Conservation (phyloP, 371 early-diverging fungal species). For the Blakeslea trispora region DNA sequence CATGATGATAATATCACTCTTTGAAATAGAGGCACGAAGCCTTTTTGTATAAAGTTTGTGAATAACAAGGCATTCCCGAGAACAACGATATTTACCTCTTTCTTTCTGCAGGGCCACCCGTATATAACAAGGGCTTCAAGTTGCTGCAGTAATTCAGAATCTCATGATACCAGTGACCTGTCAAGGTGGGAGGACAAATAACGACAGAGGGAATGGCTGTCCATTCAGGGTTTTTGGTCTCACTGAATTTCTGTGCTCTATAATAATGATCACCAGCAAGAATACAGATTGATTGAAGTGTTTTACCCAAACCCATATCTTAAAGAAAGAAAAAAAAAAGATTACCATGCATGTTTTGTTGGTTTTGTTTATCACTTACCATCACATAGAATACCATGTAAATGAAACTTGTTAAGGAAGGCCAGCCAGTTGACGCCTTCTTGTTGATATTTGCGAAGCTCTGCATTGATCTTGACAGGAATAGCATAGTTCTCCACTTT, state of each 20-base stretch:
- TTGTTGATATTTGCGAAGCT: slow-evolving; percentile 93
- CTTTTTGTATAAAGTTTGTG: too few relatives aligned
- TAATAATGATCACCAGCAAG: slow-evolving; percentile 86
- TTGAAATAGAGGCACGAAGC: slow-evolving; percentile 45
- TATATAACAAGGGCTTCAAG: slow-evolving; percentile 82
- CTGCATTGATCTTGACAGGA: slow-evolving; percentile 91
- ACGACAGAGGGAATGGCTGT: slow-evolving; percentile 85
- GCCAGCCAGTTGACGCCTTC: slow-evolving; percentile 98
- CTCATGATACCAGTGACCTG: slow-evolving; percentile 99
- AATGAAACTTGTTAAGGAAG: slow-evolving; percentile 93
- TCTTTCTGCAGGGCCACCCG: slow-evolving; percentile 82
- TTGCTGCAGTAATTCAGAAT: slow-evolving; percentile 80
- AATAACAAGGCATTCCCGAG: too few relatives aligned
- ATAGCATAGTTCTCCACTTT: slow-evolving; percentile 85
- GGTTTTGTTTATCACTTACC: too few relatives aligned
- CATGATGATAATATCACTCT: slow-evolving; percentile 86
- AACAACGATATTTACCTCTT: too few relatives aligned
- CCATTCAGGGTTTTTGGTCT: slow-evolving; percentile 68
- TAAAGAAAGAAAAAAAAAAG: slow-evolving; percentile 1
- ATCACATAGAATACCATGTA: slow-evolving; percentile 98
- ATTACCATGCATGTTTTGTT: too few relatives aligned
- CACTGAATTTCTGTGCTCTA: slow-evolving; percentile 60
- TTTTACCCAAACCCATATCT: slow-evolving; percentile 99
- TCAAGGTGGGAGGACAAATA: slow-evolving; percentile 96
- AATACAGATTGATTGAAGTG: slow-evolving; percentile 96